Percentiles rank a stretch among this genome's conserved stretches.
Evolutionary conservation across 192 early-diverging fungal genomes (phyloP).

Genomic region (Chytriomyces sp.): DNA sequence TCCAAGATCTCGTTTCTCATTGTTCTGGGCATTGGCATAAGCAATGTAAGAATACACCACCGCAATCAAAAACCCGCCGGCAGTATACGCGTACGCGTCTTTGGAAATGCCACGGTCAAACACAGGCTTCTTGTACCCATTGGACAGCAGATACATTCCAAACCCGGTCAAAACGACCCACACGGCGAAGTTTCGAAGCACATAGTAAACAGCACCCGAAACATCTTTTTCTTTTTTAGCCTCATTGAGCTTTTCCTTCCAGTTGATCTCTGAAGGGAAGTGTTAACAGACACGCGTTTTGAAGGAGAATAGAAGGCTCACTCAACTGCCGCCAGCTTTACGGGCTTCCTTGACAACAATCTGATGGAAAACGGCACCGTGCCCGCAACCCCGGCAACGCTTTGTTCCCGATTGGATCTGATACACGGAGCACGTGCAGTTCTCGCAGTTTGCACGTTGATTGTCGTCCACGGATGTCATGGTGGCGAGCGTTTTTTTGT

Average conservation of each 20-base stretch:
- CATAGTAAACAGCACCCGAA: conserved; percentile 33
- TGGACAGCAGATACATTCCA: conserved; percentile 14
- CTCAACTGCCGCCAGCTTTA: conserved; percentile 7
- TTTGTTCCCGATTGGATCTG: conserved; percentile 26
- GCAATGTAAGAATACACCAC: conserved; percentile 36
- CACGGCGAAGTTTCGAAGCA: conserved; percentile 20
- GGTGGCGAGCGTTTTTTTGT: not conserved
- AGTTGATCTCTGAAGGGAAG: not conserved
- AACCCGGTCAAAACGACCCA: not conserved
- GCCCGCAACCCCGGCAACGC: conserved; percentile 26
- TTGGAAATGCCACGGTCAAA: conserved; percentile 40
- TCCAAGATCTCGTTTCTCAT: conserved; percentile 33
- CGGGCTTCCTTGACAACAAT: not conserved
- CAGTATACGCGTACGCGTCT: conserved; percentile 37
- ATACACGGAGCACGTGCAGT: conserved; percentile 14
- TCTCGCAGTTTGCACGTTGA: conserved; percentile 30
- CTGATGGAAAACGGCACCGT: conserved; percentile 22
- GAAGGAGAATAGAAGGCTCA: not conserved
- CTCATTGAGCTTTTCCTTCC: conserved; percentile 24
- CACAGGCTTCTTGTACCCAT: not conserved
- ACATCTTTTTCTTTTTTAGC: conserved; percentile 28
- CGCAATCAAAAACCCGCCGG: conserved; percentile 22
- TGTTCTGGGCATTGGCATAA: conserved; percentile 19
- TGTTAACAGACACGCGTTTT: not conserved
- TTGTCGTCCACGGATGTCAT: not conserved